Evolutionary conservation across 2,329 filamentous ascomycete species (phyloP).

Genomic region (Pseudogymnoascus verrucosus): DNA sequence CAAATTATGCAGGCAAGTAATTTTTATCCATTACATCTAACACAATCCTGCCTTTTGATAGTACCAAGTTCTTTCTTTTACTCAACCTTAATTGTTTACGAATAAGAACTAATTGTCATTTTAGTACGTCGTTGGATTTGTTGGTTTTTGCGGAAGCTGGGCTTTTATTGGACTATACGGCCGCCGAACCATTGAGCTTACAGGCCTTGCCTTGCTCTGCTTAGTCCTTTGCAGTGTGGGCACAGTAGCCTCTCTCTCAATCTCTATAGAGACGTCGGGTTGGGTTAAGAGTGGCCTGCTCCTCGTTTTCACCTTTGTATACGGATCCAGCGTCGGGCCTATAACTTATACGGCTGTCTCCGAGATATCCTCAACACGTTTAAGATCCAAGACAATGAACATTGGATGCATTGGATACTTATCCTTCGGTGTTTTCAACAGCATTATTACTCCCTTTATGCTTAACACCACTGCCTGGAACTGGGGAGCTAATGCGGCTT

Average conservation of each 20-base stretch:
- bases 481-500: slow-evolving; percentile 77
- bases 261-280: slow-evolving; percentile 36
- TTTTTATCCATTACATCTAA: background rate
- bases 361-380: slow-evolving; percentile 71
- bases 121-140: slow-evolving; percentile 17
- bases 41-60: background rate
- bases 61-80: background rate
- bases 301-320: slow-evolving; percentile 73
- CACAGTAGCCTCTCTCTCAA: slow-evolving; percentile 35
- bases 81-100: background rate
- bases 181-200: slow-evolving; percentile 13
- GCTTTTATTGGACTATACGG: slow-evolving; percentile 34
- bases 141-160: slow-evolving; percentile 41
- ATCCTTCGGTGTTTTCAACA: slow-evolving; percentile 74
- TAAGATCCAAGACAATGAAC: slow-evolving; percentile 89
- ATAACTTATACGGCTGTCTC: slow-evolving; percentile 85
- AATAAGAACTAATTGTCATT: background rate
- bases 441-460: slow-evolving; percentile 85
- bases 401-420: slow-evolving; percentile 64
- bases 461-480: slow-evolving; percentile 80
- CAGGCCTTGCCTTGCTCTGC: slow-evolving; percentile 10
- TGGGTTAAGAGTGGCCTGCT: slow-evolving; percentile 49
- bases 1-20: slow-evolving; percentile 30
- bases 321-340: slow-evolving; percentile 81
- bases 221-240: slow-evolving; percentile 40